Percentiles rank a stretch among this genome's conserved stretches.
Evolutionary conservation across 352 stramenopile species (phyloP).

Genomic region (Aphanomyces euteiches): DNA sequence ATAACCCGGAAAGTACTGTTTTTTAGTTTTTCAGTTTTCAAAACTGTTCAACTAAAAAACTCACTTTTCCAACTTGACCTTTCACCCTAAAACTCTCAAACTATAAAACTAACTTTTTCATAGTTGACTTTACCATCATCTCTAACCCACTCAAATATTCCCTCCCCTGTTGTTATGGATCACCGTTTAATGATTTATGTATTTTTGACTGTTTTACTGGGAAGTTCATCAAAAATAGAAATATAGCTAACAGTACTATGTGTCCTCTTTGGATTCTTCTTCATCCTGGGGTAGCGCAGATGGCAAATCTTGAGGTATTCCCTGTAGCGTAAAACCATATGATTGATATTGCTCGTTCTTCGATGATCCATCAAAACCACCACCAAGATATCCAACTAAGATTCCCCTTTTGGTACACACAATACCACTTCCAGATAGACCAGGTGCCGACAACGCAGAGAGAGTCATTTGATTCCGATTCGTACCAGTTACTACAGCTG

Average conservation of each 20-base stretch:
- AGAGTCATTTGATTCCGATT: conserved; percentile 38
- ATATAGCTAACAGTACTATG: background rate
- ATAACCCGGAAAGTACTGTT: background rate
- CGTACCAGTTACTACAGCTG: conserved; percentile 36
- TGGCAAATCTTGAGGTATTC: conserved; percentile 37
- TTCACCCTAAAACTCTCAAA: background rate
- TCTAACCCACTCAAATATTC: no score
- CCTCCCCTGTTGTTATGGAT: no score
- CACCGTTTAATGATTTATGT: no score
- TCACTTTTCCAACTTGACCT: background rate
- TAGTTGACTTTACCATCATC: background rate
- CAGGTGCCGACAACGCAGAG: conserved; percentile 34
- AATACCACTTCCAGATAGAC: conserved; percentile 34
- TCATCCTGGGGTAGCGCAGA: background rate
- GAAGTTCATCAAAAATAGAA: no score
- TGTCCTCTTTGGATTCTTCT: background rate
- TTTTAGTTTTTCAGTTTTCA: conserved; percentile 11
- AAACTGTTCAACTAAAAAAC: background rate
- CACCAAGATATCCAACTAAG: conserved; percentile 41
- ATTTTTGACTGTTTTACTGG: no score
- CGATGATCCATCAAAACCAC: conserved; percentile 35
- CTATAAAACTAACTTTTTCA: background rate
- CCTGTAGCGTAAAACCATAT: conserved; percentile 37
- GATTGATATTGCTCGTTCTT: conserved; percentile 43
- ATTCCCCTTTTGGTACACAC: conserved; percentile 36